A percentile compares a stretch with the other conserved stretches of the same genome.
Conservation (phyloP, 148 eudicot species). For the Cornus florida region DNA sequence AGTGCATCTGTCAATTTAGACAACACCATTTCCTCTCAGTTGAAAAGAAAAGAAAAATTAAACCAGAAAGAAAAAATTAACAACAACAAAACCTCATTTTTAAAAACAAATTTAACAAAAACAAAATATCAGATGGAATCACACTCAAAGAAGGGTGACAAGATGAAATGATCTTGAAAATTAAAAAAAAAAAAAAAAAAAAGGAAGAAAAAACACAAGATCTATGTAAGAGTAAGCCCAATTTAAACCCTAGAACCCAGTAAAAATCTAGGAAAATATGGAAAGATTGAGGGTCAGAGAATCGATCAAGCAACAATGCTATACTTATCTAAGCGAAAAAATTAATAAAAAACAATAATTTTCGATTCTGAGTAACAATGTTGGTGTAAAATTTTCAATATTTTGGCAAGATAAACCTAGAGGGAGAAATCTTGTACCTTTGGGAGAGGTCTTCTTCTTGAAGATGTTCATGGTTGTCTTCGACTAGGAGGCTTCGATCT, state of each 20-base stretch:
- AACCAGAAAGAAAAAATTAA: not conserved
- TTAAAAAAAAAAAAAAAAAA: not conserved
- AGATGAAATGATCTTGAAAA: not conserved
- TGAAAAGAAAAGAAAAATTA: too few relatives aligned
- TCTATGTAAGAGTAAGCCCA: not conserved
- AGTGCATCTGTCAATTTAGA: constrained; percentile 45
- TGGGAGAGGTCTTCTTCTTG: constrained; percentile 71
- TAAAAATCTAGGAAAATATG: not conserved
- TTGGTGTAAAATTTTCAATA: not conserved
- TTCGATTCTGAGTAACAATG: not conserved
- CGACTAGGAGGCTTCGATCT: not conserved
- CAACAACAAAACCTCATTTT: not conserved
- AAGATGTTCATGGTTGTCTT: constrained; percentile 36
- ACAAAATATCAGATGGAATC: not conserved
- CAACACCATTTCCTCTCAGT: not conserved
- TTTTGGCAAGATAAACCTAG: not conserved
- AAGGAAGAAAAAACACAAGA: too few relatives aligned
- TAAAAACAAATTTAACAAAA: too few relatives aligned
- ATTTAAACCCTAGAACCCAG: not conserved
- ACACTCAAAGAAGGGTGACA: not conserved
- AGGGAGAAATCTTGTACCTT: constrained; percentile 32
- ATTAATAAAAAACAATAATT: too few relatives aligned
- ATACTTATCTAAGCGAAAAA: not conserved
- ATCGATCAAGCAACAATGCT: not conserved
- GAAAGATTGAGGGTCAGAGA: not conserved